Conservation (phyloP, 2,329 filamentous ascomycete genomes). For the Paraphoma sp. region DNA sequence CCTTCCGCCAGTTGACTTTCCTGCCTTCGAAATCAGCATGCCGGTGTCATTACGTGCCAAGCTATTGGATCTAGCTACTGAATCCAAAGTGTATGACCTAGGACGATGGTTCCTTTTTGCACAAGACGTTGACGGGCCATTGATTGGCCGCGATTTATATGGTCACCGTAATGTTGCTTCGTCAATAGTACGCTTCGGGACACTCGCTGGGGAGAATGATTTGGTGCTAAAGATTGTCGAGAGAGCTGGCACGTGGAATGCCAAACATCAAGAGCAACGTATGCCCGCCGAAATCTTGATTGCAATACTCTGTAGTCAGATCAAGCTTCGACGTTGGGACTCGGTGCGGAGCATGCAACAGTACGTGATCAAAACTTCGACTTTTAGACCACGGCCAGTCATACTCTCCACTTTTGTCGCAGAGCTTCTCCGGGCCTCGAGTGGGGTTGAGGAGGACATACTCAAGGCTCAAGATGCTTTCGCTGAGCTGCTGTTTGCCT, state of each 20-base stretch:
- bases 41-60: slow-evolving; percentile 57
- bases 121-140: slow-evolving; percentile 60
- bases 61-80: slow-evolving; percentile 59
- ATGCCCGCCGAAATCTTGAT: slow-evolving; percentile 45
- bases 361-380: slow-evolving; percentile 30
- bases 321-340: slow-evolving; percentile 50
- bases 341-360: slow-evolving; percentile 48
- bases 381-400: slow-evolving; percentile 32
- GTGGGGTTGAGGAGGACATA: slow-evolving; percentile 12
- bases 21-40: slow-evolving; percentile 53
- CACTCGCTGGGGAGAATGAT: slow-evolving; percentile 55
- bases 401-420: slow-evolving; percentile 41
- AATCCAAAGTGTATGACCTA: slow-evolving; percentile 55
- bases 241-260: slow-evolving; percentile 21
- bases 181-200: slow-evolving; percentile 62
- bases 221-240: slow-evolving; percentile 42
- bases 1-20: slow-evolving; percentile 50
- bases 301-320: slow-evolving; percentile 52
- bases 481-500: slow-evolving; percentile 36
- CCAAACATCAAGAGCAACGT: slow-evolving; percentile 27
- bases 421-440: slow-evolving; percentile 34
- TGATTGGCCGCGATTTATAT: slow-evolving; percentile 56
- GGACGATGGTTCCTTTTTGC: slow-evolving; percentile 62
- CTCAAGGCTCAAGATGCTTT: slow-evolving; percentile 32
- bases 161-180: slow-evolving; percentile 57